These are phyloP conservation scores for Amoeboaphelidium protococcarum DNA, from an alignment of 371 early-diverging fungal genomes.

Conservation along the genomic window DNA sequence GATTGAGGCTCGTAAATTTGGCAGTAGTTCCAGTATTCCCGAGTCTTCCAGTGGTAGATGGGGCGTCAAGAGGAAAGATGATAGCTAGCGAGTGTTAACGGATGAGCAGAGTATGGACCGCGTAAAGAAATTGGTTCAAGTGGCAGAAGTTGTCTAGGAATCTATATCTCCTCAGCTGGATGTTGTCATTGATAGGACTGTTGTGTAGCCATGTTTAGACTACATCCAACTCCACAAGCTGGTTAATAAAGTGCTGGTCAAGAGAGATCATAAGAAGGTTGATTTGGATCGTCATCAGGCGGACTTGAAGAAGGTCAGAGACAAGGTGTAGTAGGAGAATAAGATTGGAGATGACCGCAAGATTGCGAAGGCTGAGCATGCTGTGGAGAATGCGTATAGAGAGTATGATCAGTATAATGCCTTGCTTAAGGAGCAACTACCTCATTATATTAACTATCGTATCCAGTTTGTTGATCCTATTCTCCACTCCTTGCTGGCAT, in stretches of 20 bases:
- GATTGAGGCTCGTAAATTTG: no score
- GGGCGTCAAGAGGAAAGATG: background rate
- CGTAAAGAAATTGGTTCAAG: constrained; percentile 12
- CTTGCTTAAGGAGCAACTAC: background rate
- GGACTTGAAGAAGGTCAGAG: constrained; percentile 30
- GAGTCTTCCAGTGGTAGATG: background rate
- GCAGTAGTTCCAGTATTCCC: constrained; percentile 5
- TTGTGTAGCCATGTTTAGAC: constrained; percentile 36
- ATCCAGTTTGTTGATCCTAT: background rate
- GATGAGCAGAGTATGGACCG: constrained; percentile 13
- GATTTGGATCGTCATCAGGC: constrained; percentile 54
- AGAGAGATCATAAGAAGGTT: constrained; percentile 47
- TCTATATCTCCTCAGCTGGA: constrained; percentile 36
- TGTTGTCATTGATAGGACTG: constrained; percentile 37
- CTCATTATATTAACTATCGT: background rate
- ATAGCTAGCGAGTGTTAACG: constrained; percentile 8
- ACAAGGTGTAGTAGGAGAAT: constrained; percentile 12
- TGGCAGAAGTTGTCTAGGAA: constrained; percentile 22
- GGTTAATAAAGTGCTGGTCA: constrained; percentile 40
- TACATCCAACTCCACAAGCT: constrained; percentile 28
- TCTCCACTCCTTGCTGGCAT: background rate
- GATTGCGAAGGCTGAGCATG: background rate
- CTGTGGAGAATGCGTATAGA: background rate
- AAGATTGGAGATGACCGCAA: background rate
- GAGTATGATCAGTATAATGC: background rate